These are phyloP conservation scores for Sporothrix brasiliensis DNA, from an alignment of 2,329 filamentous ascomycete species.

Conservation along the genomic window DNA sequence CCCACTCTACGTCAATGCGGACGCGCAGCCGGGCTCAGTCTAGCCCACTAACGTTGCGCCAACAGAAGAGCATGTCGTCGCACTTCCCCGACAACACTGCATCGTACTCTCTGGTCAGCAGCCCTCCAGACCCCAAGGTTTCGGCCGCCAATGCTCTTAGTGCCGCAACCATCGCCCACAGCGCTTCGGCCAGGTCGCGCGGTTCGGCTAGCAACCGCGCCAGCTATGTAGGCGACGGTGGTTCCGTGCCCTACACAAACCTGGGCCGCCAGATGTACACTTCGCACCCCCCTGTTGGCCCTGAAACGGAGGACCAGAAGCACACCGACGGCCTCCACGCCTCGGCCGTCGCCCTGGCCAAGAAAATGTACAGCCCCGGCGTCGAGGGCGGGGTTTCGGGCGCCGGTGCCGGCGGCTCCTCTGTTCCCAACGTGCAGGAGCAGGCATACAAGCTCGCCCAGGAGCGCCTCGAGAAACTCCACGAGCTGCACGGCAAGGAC, in stretches of 20 bases:
- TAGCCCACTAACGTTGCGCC: conserved; percentile 50
- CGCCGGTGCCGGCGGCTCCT: conserved; percentile 39
- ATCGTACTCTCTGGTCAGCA: background rate
- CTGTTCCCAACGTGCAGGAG: conserved; percentile 73
- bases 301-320: conserved; percentile 73
- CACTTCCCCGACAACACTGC: conserved; percentile 26
- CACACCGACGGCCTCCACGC: conserved; percentile 74
- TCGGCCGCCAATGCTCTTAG: conserved; percentile 50
- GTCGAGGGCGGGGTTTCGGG: background rate
- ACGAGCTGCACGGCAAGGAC: conserved; percentile 67
- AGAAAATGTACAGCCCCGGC: conserved; percentile 71
- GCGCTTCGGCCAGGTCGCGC: conserved; percentile 5
- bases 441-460: conserved; percentile 84
- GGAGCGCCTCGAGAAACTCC: conserved; percentile 78
- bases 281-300: conserved; percentile 69
- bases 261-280: conserved; percentile 77
- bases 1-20: background rate
- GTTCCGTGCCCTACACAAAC: conserved; percentile 68
- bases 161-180: conserved; percentile 69
- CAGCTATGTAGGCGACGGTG: conserved; percentile 57
- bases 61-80: conserved; percentile 41
- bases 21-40: conserved; percentile 62
- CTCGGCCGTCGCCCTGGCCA: conserved; percentile 86
- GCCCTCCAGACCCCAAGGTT: conserved; percentile 45
- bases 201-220: conserved; percentile 41